phyloP scores from a whole-genome alignment of 2,329 filamentous ascomycete genomes.

The Trichophyton verrucosum region DNA sequence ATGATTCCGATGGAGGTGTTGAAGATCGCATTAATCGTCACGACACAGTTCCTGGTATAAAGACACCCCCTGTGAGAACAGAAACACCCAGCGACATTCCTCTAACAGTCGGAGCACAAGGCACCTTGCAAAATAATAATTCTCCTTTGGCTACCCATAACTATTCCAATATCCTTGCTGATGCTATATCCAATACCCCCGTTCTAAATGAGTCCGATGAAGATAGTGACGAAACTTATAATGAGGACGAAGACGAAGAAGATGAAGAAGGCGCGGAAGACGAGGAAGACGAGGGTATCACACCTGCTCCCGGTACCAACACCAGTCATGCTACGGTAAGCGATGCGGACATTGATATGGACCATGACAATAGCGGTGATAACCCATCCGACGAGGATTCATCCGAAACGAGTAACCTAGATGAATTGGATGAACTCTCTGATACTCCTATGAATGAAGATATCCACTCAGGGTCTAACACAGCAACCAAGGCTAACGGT shows the following conservation, averaged over 20 bases:
- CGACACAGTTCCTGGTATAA: neutral
- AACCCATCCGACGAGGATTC: neutral
- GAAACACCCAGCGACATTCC: neutral
- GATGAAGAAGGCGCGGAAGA: slow-evolving; percentile 3
- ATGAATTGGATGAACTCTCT: neutral
- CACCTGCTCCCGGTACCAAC: neutral
- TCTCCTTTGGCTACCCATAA: neutral
- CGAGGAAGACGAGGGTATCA: neutral
- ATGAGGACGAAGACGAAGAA: slow-evolving; percentile 8
- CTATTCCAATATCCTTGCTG: neutral
- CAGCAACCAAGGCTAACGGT: neutral
- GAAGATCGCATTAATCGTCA: neutral
- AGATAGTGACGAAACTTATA: slow-evolving; percentile 6
- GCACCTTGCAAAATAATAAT: neutral
- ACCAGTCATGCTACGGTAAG: neutral
- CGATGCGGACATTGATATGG: slow-evolving; percentile 1
- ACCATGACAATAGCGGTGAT: neutral
- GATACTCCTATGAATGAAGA: neutral
- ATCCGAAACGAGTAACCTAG: neutral
- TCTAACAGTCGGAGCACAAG: neutral
- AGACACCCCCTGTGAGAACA: neutral
- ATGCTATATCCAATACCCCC: neutral
- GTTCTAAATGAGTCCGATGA: slow-evolving; percentile 9
- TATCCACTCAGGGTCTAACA: neutral
- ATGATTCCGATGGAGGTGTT: slow-evolving; percentile 12